Percentiles rank a stretch among this genome's conserved stretches.
Conservation (phyloP, 108 stramenopile genomes). For the Phaeodactylum tricornutum region DNA sequence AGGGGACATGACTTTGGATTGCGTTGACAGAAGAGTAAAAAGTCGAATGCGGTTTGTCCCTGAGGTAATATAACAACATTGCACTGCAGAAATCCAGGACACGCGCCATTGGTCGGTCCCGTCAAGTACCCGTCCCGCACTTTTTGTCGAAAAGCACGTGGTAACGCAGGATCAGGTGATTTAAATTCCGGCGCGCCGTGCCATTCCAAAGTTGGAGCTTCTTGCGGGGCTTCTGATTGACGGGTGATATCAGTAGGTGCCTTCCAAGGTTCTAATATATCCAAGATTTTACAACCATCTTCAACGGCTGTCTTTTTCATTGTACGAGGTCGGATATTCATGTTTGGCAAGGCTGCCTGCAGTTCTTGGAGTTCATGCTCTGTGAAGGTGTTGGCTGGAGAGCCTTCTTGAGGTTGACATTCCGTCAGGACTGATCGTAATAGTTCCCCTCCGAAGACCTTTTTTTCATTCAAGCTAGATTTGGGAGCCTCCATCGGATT, state of each 20-base stretch:
- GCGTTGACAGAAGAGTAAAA: slow-evolving; percentile 80
- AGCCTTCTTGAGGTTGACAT: slow-evolving; percentile 41
- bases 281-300: neutral
- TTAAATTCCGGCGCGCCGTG: slow-evolving; percentile 27
- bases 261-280: neutral
- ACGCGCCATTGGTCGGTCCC: slow-evolving; percentile 62
- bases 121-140: slow-evolving; percentile 30
- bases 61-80: slow-evolving; percentile 80
- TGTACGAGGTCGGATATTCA: slow-evolving; percentile 12
- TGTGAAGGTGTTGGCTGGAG: slow-evolving; percentile 40
- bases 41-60: slow-evolving; percentile 62
- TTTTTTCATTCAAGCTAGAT: too few relatives aligned
- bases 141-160: slow-evolving; percentile 26
- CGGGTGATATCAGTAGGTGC: too few relatives aligned
- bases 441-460: slow-evolving; percentile 8
- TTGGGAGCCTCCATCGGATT: too few relatives aligned
- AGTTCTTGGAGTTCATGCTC: slow-evolving; percentile 24
- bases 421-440: slow-evolving; percentile 23
- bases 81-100: slow-evolving; percentile 77
- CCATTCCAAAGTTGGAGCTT: slow-evolving; percentile 18
- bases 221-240: neutral
- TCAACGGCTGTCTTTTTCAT: neutral
- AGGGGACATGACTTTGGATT: slow-evolving; percentile 83
- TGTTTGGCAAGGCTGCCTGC: slow-evolving; percentile 17
- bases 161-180: slow-evolving; percentile 8